Conservation (phyloP, 2,329 filamentous ascomycete genomes). For the Blumeria graminis region DNA sequence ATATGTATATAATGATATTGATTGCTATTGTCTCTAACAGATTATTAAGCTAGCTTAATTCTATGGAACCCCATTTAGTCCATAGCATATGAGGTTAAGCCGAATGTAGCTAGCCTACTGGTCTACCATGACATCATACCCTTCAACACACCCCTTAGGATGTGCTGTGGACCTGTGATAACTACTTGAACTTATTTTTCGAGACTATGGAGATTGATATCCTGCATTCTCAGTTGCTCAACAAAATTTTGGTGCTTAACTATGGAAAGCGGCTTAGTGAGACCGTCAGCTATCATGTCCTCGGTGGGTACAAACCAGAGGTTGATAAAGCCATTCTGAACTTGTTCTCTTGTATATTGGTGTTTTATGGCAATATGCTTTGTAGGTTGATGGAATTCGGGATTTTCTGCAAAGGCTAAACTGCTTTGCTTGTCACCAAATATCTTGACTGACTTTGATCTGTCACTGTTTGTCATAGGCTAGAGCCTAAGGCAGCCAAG, state of each 20-base stretch:
- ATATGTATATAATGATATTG: background rate
- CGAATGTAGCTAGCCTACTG: background rate
- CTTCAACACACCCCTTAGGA: background rate
- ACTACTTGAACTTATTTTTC: background rate
- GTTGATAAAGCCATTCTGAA: background rate
- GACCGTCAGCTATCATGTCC: background rate
- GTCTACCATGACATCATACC: background rate
- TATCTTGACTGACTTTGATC: background rate
- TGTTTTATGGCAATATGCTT: background rate
- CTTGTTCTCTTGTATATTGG: background rate
- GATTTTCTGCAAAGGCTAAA: background rate
- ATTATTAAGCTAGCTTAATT: background rate
- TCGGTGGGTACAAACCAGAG: background rate
- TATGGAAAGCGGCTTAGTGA: background rate
- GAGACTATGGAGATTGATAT: background rate
- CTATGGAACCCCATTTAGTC: background rate
- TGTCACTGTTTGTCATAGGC: too few relatives aligned
- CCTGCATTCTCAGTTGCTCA: background rate
- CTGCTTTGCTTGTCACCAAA: background rate
- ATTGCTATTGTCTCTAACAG: background rate
- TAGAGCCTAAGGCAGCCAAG: too few relatives aligned
- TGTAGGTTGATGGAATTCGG: background rate
- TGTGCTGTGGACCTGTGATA: background rate
- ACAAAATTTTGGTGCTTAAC: background rate
- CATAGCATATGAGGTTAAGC: background rate